Conservation (phyloP, 805 yeast genomes). For the Ogataea nonfermentans region DNA sequence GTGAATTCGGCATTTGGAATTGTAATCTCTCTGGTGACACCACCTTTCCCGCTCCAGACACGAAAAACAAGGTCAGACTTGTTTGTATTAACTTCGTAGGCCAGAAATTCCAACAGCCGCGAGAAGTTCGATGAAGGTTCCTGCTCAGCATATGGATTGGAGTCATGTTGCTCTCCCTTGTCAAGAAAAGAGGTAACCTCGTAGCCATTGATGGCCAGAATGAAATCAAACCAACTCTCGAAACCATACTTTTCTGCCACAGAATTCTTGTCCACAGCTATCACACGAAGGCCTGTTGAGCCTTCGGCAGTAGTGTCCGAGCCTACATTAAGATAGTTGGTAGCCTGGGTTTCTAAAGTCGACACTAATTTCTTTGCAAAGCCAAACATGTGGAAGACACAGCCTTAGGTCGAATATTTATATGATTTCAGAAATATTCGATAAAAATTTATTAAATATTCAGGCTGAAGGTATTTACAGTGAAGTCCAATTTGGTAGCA, state of each 20-base stretch:
- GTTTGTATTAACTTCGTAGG: constrained; percentile 28
- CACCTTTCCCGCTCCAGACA: constrained; percentile 90
- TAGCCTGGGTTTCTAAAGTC: constrained; percentile 42
- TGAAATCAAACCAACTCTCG: constrained; percentile 85
- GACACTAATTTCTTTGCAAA: constrained; percentile 64
- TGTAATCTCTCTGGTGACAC: constrained; percentile 44
- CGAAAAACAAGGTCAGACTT: constrained; percentile 45
- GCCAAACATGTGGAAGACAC: constrained; percentile 44
- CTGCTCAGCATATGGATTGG: constrained; percentile 28
- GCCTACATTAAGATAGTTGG: constrained; percentile 23
- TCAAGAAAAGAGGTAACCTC: constrained; percentile 41
- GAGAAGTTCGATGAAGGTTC: constrained; percentile 17
- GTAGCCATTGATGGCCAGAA: constrained; percentile 75
- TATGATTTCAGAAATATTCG: not conserved
- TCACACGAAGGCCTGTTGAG: constrained; percentile 55
- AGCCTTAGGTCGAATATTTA: not conserved
- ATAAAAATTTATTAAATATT: not conserved
- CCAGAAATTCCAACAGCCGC: constrained; percentile 25
- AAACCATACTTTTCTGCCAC: constrained; percentile 52
- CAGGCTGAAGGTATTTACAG: constrained; percentile 1
- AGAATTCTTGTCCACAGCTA: constrained; percentile 47
- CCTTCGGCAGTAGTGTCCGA: constrained; percentile 29
- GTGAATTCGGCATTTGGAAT: constrained; percentile 31
- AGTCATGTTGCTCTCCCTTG: constrained; percentile 25
- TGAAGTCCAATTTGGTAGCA: not conserved